These are phyloP conservation scores for Candida qinlingensis DNA, from an alignment of 805 yeast species.

Conservation along the genomic window DNA sequence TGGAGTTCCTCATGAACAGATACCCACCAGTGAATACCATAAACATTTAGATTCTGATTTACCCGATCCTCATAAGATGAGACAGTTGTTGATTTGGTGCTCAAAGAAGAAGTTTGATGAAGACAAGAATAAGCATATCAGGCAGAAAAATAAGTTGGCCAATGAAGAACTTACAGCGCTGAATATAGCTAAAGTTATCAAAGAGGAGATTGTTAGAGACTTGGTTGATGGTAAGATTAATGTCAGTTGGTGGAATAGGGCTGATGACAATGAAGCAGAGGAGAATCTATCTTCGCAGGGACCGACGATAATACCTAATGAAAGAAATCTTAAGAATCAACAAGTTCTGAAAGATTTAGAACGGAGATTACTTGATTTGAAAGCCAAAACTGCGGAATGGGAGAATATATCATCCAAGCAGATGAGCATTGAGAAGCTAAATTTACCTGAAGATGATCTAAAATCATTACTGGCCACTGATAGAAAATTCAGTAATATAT, in stretches of 20 bases:
- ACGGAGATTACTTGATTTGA: constrained; percentile 37
- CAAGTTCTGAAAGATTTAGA: constrained; percentile 43
- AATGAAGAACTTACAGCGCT: constrained; percentile 38
- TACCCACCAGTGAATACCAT: constrained; percentile 48
- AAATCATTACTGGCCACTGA: constrained; percentile 1
- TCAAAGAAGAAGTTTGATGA: constrained; percentile 39
- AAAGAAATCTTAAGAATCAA: constrained; percentile 49
- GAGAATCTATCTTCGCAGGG: constrained; percentile 13
- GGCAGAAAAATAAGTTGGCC: constrained; percentile 22
- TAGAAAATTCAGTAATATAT: constrained; percentile 23
- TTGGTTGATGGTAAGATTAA: constrained; percentile 53
- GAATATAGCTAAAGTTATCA: constrained; percentile 56
- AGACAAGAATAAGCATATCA: constrained; percentile 23
- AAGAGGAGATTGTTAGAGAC: constrained; percentile 57
- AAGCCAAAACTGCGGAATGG: constrained; percentile 46
- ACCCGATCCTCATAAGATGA: constrained; percentile 71
- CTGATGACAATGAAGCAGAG: constrained; percentile 23
- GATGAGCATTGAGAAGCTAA: constrained; percentile 6
- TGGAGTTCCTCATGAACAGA: constrained; percentile 61
- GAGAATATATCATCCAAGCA: constrained; percentile 17
- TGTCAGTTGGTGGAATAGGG: constrained; percentile 63
- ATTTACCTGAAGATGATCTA: neutral
- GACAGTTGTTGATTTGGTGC: constrained; percentile 67
- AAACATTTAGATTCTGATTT: constrained; percentile 55
- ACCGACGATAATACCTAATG: constrained; percentile 44